Conservation (phyloP, 257 asterid species). For the Henckelia pumila region DNA sequence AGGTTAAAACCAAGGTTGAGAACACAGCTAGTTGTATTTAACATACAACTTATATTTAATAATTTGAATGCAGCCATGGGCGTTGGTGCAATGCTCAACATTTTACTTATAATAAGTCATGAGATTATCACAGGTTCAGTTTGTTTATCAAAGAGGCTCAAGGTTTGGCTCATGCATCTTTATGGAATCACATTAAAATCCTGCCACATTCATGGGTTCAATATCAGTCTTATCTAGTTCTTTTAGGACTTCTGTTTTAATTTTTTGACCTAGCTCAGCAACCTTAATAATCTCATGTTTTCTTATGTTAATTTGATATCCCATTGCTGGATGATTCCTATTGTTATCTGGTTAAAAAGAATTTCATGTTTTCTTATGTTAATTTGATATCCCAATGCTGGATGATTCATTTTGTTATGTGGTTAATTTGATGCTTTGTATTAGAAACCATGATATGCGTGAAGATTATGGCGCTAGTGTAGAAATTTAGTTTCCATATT, state of each 20-base stretch:
- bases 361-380: too few species aligned
- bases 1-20: slow-evolving; percentile 5
- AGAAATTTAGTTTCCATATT: not conserved
- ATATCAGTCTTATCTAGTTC: not conserved
- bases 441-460: not conserved
- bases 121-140: not conserved
- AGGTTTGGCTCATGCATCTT: not conserved
- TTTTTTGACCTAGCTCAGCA: not conserved
- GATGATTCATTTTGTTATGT: not conserved
- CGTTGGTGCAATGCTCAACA: not conserved
- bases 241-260: not conserved
- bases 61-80: not conserved
- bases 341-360: not conserved
- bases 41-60: not conserved
- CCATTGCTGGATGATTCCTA: not conserved
- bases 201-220: not conserved
- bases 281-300: not conserved
- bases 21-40: not conserved
- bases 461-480: not conserved
- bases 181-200: not conserved
- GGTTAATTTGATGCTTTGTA: not conserved
- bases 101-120: too few species aligned
- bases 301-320: not conserved
- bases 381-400: too few species aligned
- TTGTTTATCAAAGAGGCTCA: too few species aligned